Conservation (phyloP, 768 basidiomycete species). For the Cyathus striatus region DNA sequence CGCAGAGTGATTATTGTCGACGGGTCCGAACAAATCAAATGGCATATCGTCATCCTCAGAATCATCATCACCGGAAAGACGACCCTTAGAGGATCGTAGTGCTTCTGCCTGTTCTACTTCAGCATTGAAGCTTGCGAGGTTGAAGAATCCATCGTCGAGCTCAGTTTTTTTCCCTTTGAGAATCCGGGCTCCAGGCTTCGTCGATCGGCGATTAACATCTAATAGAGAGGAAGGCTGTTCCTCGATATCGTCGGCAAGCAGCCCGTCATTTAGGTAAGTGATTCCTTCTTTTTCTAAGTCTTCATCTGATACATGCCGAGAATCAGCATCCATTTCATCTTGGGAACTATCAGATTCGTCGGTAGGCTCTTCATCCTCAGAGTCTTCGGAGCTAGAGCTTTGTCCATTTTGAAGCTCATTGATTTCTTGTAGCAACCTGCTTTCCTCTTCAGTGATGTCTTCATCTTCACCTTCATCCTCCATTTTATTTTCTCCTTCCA, state of each 20-base stretch:
- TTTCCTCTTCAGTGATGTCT: constrained; percentile 13
- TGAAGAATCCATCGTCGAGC: constrained; percentile 90
- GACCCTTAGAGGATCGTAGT: constrained; percentile 53
- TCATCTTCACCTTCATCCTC: constrained; percentile 12
- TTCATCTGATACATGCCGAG: constrained; percentile 2
- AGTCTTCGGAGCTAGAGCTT: background rate
- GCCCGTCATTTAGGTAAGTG: constrained; percentile 29
- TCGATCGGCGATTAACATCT: background rate
- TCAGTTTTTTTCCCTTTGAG: constrained; percentile 23
- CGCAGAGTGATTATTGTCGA: constrained; percentile 41
- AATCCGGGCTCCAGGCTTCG: constrained; percentile 14
- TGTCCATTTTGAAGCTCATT: background rate
- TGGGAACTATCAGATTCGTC: constrained; percentile 11
- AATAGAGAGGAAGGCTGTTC: constrained; percentile 13
- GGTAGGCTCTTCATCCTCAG: constrained; percentile 7
- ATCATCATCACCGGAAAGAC: constrained; percentile 43
- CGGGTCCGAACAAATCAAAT: constrained; percentile 63
- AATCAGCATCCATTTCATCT: constrained; percentile 6
- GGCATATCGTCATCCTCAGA: constrained; percentile 52
- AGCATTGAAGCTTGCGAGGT: constrained; percentile 81
- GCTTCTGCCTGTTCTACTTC: constrained; percentile 79
- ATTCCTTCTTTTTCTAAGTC: constrained; percentile 20
- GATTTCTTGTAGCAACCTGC: background rate
- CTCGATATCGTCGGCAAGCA: constrained; percentile 28
- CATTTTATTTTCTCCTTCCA: constrained; percentile 43